phyloP scores from a whole-genome alignment of 805 yeast genomes.

The Saccharomycopsis sp. region DNA sequence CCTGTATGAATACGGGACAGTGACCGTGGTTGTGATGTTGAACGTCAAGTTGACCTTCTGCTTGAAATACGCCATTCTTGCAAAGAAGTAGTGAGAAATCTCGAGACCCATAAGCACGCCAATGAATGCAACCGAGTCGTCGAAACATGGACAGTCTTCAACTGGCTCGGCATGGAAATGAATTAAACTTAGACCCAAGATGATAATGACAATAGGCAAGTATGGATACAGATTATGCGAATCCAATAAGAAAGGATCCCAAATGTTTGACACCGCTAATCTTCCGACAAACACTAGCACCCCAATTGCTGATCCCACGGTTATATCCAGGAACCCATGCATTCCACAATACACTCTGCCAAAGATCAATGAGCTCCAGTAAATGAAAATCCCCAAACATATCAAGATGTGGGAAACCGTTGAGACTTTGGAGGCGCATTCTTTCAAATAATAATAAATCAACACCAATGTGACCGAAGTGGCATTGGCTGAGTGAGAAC shows the following conservation, averaged over 20 bases:
- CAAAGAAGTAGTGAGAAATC: slow-evolving; percentile 45
- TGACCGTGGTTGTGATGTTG: slow-evolving; percentile 27
- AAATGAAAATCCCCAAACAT: slow-evolving; percentile 30
- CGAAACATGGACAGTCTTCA: slow-evolving; percentile 94
- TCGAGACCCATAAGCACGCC: slow-evolving; percentile 83
- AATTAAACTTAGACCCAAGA: slow-evolving; percentile 42
- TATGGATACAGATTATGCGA: slow-evolving; percentile 16
- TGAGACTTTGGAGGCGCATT: background rate
- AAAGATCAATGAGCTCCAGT: slow-evolving; percentile 56
- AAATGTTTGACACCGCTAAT: slow-evolving; percentile 30
- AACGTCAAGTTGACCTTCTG: slow-evolving; percentile 22
- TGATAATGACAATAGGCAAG: slow-evolving; percentile 32
- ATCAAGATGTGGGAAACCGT: slow-evolving; percentile 20
- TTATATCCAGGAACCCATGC: slow-evolving; percentile 87
- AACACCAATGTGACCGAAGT: slow-evolving; percentile 64
- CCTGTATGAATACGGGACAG: slow-evolving; percentile 37
- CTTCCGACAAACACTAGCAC: slow-evolving; percentile 43
- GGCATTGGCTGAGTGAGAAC: slow-evolving; percentile 93
- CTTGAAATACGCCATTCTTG: slow-evolving; percentile 23
- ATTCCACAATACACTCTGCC: slow-evolving; percentile 94
- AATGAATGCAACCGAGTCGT: slow-evolving; percentile 87
- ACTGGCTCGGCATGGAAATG: slow-evolving; percentile 76
- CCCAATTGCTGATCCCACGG: slow-evolving; percentile 63
- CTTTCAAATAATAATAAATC: slow-evolving; percentile 23
- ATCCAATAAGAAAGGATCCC: slow-evolving; percentile 41